phyloP scores from a whole-genome alignment of 2,329 filamentous ascomycete species.

The Canariomyces notabilis region DNA sequence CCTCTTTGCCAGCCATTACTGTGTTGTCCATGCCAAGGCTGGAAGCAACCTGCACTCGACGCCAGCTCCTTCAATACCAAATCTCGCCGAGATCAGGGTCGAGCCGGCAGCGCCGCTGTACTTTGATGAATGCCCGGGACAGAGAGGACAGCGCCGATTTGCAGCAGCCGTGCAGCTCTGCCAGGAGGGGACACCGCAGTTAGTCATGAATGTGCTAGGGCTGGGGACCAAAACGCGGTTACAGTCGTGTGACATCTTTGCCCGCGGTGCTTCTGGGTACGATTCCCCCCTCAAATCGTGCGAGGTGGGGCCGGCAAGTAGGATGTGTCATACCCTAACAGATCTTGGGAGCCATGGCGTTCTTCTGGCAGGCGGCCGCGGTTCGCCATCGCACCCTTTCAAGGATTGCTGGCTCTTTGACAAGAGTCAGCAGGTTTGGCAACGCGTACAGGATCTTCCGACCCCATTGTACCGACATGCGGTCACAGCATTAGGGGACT shows the following conservation, averaged over 20 bases:
- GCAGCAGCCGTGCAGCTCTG: conserved; percentile 45
- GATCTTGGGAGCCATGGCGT: conserved; percentile 52
- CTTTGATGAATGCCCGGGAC: conserved; percentile 35
- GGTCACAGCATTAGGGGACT: conserved; percentile 46
- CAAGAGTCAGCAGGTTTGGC: conserved; percentile 53
- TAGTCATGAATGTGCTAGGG: conserved; percentile 41
- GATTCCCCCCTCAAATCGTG: conserved; percentile 17
- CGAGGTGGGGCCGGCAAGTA: conserved; percentile 35
- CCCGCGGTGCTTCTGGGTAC: conserved; percentile 6
- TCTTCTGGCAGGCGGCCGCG: conserved; percentile 70
- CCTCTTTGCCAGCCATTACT: conserved; percentile 79
- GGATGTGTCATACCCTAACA: conserved; percentile 76
- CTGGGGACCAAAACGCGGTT: conserved; percentile 41
- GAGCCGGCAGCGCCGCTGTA: conserved; percentile 20
- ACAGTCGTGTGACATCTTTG: conserved; percentile 49
- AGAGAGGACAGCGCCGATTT: conserved; percentile 52
- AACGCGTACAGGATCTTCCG: conserved; percentile 59
- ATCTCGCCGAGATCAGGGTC: not conserved
- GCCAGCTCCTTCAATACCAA: not conserved
- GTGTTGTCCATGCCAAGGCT: conserved; percentile 63
- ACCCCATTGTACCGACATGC: conserved; percentile 71
- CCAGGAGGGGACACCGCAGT: conserved; percentile 36
- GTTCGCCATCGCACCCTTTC: conserved; percentile 66
- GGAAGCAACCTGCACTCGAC: not conserved
- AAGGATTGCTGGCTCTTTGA: conserved; percentile 72